A percentile compares a stretch with the other conserved stretches of the same genome.
Conservation (phyloP, 176 grass and related monocot genomes). For the Elaeis guineensis region DNA sequence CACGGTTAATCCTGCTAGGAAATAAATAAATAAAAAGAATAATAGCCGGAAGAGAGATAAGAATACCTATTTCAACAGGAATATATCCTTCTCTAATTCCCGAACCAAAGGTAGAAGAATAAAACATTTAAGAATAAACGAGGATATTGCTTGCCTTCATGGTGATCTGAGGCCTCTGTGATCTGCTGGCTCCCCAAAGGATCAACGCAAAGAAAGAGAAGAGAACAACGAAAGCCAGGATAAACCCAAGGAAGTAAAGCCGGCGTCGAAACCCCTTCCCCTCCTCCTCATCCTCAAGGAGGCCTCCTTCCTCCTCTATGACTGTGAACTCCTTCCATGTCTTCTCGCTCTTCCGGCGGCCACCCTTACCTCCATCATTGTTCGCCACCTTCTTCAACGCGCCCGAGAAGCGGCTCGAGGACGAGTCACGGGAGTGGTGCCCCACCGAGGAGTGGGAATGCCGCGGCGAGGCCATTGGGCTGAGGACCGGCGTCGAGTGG, state of each 20-base stretch:
- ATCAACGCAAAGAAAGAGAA: slow-evolving; percentile 97
- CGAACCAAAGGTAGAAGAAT: no score
- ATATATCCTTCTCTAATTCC: no score
- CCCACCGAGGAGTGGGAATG: slow-evolving; percentile 80
- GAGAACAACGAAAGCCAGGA: slow-evolving; percentile 43
- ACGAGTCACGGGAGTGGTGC: slow-evolving; percentile 43
- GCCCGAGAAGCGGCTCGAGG: slow-evolving; percentile 71
- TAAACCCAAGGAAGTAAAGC: slow-evolving; percentile 57
- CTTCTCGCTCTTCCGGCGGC: slow-evolving; percentile 3
- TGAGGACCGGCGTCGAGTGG: slow-evolving; percentile 62
- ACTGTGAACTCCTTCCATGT: slow-evolving; percentile 63
- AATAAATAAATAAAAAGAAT: no score
- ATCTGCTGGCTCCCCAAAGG: slow-evolving; percentile 84
- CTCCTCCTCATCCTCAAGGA: slow-evolving; percentile 48
- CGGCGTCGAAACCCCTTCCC: slow-evolving; percentile 34
- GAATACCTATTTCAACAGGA: no score
- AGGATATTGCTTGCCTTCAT: slow-evolving; percentile 49
- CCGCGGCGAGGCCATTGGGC: slow-evolving; percentile 59
- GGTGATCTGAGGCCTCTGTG: slow-evolving; percentile 61
- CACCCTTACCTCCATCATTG: neutral
- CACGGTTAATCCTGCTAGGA: no score
- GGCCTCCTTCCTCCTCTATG: slow-evolving; percentile 72
- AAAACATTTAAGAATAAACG: neutral
- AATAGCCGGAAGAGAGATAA: no score
- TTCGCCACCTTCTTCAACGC: slow-evolving; percentile 32